phyloP scores from a whole-genome alignment of 352 stramenopile species.

The Pythium dissotocum region DNA sequence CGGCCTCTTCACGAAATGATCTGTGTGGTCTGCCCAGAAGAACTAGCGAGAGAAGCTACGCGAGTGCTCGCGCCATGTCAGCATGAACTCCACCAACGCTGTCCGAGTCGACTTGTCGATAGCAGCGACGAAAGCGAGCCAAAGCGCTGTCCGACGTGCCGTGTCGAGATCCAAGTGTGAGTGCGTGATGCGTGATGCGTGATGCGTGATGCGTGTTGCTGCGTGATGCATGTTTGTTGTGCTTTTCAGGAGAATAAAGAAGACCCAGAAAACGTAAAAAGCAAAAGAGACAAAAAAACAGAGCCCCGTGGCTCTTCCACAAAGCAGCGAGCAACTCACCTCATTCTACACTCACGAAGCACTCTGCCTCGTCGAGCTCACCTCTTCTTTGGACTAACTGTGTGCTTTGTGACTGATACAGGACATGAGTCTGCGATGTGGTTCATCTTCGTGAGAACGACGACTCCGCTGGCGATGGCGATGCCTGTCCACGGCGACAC shows the following conservation, averaged over 20 bases:
- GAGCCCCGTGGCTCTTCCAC: background rate
- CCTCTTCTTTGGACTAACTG: background rate
- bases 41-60: conserved; percentile 51
- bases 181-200: background rate
- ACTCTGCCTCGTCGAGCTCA: background rate
- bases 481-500: conserved; percentile 39
- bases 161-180: conserved; percentile 10
- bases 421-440: background rate
- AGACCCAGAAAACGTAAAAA: background rate
- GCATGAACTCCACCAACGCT: conserved; percentile 56
- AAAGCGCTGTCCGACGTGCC: conserved; percentile 21
- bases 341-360: background rate
- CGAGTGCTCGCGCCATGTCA: conserved; percentile 42
- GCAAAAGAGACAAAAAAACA: background rate
- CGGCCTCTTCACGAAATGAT: conserved; percentile 61
- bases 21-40: conserved; percentile 63
- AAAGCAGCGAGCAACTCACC: background rate
- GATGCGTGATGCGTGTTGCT: background rate
- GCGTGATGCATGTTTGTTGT: background rate
- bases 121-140: background rate
- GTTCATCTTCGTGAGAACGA: conserved; percentile 32
- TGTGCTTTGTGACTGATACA: background rate
- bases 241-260: background rate
- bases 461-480: conserved; percentile 46
- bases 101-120: conserved; percentile 23